Conservation (phyloP, 2,329 filamentous ascomycete species). For the Penicillium glabrum region DNA sequence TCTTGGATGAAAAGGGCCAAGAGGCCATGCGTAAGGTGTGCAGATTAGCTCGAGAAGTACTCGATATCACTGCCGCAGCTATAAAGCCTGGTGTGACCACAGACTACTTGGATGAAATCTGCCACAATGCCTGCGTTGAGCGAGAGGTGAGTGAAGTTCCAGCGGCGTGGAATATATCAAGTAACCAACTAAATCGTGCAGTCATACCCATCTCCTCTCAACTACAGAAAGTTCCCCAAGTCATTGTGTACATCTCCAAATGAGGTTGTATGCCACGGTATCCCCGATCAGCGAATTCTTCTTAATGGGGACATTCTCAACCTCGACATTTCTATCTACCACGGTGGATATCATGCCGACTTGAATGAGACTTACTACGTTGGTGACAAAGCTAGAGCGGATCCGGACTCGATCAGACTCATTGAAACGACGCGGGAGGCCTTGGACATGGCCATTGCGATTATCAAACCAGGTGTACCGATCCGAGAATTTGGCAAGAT, state of each 20-base stretch:
- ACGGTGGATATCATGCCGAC: conserved; percentile 87
- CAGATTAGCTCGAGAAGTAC: conserved; percentile 75
- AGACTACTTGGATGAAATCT: conserved; percentile 84
- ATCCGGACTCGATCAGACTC: conserved; percentile 79
- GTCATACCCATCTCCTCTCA: conserved; percentile 90
- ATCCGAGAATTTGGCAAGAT: conserved; percentile 86
- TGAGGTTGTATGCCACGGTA: conserved; percentile 95
- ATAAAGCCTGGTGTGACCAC: conserved; percentile 83
- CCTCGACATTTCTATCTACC: conserved; percentile 86
- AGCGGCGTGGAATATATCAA: too few species aligned
- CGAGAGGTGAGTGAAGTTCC: conserved; percentile 58
- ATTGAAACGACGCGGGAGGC: conserved; percentile 83
- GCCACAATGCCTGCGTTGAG: conserved; percentile 87
- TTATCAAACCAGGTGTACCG: conserved; percentile 82
- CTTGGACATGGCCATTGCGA: conserved; percentile 76
- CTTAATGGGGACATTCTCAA: conserved; percentile 91
- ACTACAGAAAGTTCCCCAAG: conserved; percentile 92
- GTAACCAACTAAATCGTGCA: conserved; percentile 34
- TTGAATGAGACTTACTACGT: conserved; percentile 97
- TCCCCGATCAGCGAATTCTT: conserved; percentile 80
- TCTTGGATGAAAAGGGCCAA: conserved; percentile 72
- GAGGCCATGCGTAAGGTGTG: conserved; percentile 89
- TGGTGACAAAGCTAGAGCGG: conserved; percentile 73
- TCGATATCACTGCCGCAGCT: conserved; percentile 80
- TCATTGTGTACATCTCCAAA: conserved; percentile 90